A percentile compares a stretch with the other conserved stretches of the same genome.
These are phyloP conservation scores for Eimeria praecox DNA, from an alignment of 169 alveolate species.

Conservation along the genomic window DNA sequence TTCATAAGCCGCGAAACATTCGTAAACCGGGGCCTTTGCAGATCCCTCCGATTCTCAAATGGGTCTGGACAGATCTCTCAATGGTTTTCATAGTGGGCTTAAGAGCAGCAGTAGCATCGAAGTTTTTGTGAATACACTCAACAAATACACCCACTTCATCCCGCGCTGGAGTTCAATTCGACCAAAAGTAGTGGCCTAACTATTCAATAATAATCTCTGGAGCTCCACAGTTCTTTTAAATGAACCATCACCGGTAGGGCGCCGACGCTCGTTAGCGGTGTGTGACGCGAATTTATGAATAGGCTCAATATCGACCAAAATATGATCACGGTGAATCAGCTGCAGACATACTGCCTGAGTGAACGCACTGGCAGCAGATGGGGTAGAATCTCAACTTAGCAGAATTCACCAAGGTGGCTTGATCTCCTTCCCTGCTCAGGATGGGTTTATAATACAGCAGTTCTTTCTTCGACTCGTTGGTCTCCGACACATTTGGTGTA, in stretches of 20 bases:
- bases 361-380: not conserved
- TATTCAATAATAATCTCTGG: not conserved
- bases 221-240: not conserved
- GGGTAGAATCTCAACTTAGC: not conserved
- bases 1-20: not conserved
- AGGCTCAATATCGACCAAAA: not conserved
- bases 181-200: not conserved
- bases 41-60: not conserved
- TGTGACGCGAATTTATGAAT: not conserved
- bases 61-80: not conserved
- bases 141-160: not conserved
- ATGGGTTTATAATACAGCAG: not conserved
- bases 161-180: not conserved
- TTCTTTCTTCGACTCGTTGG: not conserved
- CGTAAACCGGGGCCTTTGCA: not conserved
- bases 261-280: not conserved
- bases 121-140: not conserved
- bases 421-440: not conserved
- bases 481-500: not conserved
- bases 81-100: not conserved
- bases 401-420: not conserved
- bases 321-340: not conserved
- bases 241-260: not conserved
- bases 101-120: not conserved
- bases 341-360: not conserved